Evolutionary conservation across 169 alveolate genomes (phyloP).

Genomic region (Plasmodium gonderi): DNA sequence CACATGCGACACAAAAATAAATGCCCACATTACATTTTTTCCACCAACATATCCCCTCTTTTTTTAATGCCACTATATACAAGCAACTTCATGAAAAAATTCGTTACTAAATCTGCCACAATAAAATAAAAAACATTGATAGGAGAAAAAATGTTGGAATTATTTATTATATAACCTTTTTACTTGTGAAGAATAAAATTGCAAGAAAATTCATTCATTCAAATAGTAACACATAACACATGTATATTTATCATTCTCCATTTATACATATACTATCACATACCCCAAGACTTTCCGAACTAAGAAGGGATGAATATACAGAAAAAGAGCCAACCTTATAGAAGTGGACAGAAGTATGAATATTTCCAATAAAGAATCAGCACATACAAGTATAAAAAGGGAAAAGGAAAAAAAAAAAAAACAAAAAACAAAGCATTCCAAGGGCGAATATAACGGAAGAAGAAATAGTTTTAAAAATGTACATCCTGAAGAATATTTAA

Average conservation of each 20-base stretch:
- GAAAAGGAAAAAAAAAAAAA: constrained; percentile 32
- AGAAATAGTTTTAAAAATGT: background rate
- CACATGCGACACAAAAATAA: background rate
- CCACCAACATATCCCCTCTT: background rate
- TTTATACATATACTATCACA: background rate
- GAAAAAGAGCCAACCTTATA: background rate
- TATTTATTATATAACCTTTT: background rate
- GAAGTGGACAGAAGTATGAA: constrained; percentile 39
- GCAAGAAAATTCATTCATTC: background rate
- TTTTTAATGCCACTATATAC: background rate
- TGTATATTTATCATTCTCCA: background rate
- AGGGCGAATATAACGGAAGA: background rate
- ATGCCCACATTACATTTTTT: background rate
- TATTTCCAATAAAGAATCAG: constrained; percentile 9
- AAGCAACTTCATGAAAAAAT: background rate
- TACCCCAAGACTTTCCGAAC: background rate
- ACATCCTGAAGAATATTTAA: constrained; percentile 22
- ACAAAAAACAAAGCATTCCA: background rate
- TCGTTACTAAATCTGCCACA: background rate
- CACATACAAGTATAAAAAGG: background rate
- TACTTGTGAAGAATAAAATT: background rate
- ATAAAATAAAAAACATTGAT: background rate
- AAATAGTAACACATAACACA: background rate
- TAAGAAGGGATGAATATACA: background rate
- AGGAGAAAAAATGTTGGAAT: background rate